Conservation (phyloP, 768 basidiomycete species). For the Xanthoconium stramineum region DNA sequence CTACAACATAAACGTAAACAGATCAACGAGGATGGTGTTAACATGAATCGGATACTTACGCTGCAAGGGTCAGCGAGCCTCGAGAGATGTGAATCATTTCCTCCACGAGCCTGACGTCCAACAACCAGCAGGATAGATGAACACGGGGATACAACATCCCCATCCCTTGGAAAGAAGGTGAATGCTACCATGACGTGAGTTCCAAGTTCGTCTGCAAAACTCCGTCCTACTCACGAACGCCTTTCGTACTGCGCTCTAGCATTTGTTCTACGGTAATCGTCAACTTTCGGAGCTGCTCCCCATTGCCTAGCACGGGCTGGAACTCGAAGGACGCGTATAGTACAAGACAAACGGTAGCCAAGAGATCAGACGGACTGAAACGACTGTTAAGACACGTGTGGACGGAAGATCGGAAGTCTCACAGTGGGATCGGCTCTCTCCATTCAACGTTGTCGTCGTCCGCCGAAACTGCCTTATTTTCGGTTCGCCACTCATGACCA, state of each 20-base stretch:
- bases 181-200: not conserved
- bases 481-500: not conserved
- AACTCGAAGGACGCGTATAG: no score
- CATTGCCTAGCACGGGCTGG: no score
- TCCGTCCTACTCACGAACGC: not conserved
- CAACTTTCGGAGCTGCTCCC: no score
- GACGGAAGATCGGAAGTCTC: not conserved
- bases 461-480: not conserved
- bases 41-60: not conserved
- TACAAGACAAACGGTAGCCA: not conserved
- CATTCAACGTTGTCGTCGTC: not conserved
- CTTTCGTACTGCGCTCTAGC: no score
- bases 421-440: slow-evolving; percentile 1
- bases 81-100: not conserved
- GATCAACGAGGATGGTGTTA: not conserved
- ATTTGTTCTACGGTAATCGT: no score
- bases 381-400: not conserved
- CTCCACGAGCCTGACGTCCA: not conserved
- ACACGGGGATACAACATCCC: not conserved
- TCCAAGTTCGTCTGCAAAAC: no score
- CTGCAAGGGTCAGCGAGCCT: not conserved
- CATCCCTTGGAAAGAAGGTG: not conserved
- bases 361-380: not conserved
- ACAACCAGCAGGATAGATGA: not conserved
- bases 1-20: not conserved